These are phyloP conservation scores for Colletotrichum sp. DNA, from an alignment of 2,329 filamentous ascomycete species.

Conservation along the genomic window DNA sequence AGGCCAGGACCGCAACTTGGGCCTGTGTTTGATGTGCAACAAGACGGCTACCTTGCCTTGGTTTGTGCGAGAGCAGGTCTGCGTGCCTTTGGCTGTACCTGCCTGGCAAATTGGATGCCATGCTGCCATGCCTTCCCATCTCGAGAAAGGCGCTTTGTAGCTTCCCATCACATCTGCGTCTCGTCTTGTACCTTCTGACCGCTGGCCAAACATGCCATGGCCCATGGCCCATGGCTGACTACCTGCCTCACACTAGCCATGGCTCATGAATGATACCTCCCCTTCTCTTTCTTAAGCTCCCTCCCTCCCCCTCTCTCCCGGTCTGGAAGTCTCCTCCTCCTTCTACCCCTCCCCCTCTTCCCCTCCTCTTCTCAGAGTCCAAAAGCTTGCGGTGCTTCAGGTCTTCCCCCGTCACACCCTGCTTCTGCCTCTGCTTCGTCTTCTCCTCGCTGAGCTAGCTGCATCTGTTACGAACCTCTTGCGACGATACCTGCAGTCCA, in stretches of 20 bases:
- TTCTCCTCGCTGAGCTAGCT: not conserved
- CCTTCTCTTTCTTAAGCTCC: constrained; percentile 12
- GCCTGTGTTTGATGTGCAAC: not conserved
- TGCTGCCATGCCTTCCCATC: not conserved
- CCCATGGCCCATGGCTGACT: not conserved
- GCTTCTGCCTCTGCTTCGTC: not conserved
- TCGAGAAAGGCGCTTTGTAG: not conserved
- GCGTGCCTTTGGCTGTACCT: not conserved
- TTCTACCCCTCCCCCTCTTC: not conserved
- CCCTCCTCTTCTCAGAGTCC: not conserved
- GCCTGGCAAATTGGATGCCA: not conserved
- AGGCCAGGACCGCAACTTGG: not conserved
- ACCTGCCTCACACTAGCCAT: not conserved
- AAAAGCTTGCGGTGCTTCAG: not conserved
- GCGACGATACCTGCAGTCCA: not conserved
- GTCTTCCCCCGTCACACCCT: not conserved
- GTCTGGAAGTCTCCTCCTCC: not conserved
- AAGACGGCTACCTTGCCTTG: not conserved
- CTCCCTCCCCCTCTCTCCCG: not conserved
- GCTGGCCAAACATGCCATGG: constrained; percentile 4
- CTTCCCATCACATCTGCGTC: not conserved
- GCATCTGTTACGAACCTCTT: not conserved
- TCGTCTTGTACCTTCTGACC: not conserved
- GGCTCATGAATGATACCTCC: not conserved
- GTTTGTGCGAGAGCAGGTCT: not conserved